phyloP scores from a whole-genome alignment of 495 filamentous ascomycete genomes.

The Poronia punctata region DNA sequence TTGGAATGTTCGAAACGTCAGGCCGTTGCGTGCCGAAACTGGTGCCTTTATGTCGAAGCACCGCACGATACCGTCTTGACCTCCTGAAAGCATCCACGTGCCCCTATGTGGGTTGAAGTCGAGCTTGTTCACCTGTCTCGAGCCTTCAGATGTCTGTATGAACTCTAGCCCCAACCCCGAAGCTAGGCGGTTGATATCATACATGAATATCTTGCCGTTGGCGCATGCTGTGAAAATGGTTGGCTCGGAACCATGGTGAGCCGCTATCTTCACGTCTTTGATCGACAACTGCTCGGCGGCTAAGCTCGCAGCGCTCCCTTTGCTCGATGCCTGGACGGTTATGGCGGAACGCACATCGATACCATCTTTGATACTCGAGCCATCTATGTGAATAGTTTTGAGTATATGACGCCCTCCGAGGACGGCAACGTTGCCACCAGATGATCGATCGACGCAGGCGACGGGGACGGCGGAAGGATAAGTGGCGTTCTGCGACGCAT shows the following conservation, averaged over 20 bases:
- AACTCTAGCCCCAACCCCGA: conserved; percentile 57
- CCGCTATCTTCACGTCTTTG: conserved; percentile 79
- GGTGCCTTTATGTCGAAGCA: conserved; percentile 45
- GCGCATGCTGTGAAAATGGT: conserved; percentile 78
- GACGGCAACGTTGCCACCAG: conserved; percentile 66
- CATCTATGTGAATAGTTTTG: conserved; percentile 70
- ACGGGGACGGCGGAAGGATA: conserved; percentile 70
- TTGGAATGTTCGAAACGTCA: conserved; percentile 35
- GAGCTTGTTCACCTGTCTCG: conserved; percentile 83
- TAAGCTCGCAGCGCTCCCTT: conserved; percentile 43
- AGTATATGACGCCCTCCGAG: conserved; percentile 78
- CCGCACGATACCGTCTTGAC: conserved; percentile 85
- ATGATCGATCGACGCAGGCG: conserved; percentile 68
- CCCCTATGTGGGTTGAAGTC: conserved; percentile 81
- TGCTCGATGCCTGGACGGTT: conserved; percentile 57
- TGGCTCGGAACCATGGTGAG: conserved; percentile 28
- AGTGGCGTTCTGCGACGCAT: conserved; percentile 63
- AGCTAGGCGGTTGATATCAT: conserved; percentile 63
- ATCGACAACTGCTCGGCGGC: conserved; percentile 70
- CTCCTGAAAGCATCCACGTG: conserved; percentile 74
- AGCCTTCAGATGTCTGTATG: conserved; percentile 68
- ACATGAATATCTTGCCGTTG: conserved; percentile 80
- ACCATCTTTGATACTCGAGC: conserved; percentile 63
- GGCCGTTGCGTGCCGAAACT: conserved; percentile 29
- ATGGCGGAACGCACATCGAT: conserved; percentile 76